Percentiles rank a stretch among this genome's conserved stretches.
Evolutionary conservation across 2,329 filamentous ascomycete species (phyloP).

Genomic region (Colletotrichum sojae): DNA sequence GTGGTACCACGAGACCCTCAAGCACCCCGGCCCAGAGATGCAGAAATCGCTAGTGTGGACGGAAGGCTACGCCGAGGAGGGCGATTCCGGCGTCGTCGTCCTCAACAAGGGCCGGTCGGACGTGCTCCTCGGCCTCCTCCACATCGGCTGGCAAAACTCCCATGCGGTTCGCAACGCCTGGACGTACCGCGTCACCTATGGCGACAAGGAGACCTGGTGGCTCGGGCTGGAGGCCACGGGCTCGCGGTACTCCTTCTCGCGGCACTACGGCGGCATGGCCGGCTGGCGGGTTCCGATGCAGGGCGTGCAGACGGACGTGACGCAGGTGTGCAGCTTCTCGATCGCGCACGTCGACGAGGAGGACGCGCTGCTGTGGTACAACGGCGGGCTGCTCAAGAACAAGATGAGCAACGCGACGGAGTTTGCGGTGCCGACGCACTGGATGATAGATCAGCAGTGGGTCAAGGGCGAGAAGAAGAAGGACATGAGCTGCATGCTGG

Average conservation of each 20-base stretch:
- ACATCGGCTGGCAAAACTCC: conserved; percentile 61
- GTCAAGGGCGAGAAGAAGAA: conserved; percentile 50
- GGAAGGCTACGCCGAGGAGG: conserved; percentile 57
- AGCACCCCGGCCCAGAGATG: conserved; percentile 51
- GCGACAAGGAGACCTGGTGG: conserved; percentile 64
- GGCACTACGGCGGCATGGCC: conserved; percentile 57
- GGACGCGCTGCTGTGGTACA: conserved; percentile 58
- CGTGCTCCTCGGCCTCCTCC: conserved; percentile 56
- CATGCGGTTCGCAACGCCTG: conserved; percentile 54
- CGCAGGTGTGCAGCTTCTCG: conserved; percentile 55
- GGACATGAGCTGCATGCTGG: conserved; percentile 56
- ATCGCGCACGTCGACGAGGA: conserved; percentile 59
- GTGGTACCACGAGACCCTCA: conserved; percentile 56
- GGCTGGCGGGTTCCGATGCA: conserved; percentile 49
- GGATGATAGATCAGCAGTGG: conserved; percentile 58
- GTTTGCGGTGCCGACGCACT: conserved; percentile 54
- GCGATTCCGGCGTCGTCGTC: conserved; percentile 58
- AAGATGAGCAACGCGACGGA: conserved; percentile 49
- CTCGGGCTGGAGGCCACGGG: conserved; percentile 58
- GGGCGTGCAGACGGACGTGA: conserved; percentile 25
- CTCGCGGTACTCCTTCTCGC: conserved; percentile 55
- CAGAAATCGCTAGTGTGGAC: conserved; percentile 55
- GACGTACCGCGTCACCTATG: conserved; percentile 58
- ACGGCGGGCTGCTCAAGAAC: conserved; percentile 59
- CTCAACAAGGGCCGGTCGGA: conserved; percentile 55